Evolutionary conservation across 2,329 filamentous ascomycete species (phyloP), one percentile per base, ranked within the genome.

Genomic region (Botrytis byssoidea): DNA sequence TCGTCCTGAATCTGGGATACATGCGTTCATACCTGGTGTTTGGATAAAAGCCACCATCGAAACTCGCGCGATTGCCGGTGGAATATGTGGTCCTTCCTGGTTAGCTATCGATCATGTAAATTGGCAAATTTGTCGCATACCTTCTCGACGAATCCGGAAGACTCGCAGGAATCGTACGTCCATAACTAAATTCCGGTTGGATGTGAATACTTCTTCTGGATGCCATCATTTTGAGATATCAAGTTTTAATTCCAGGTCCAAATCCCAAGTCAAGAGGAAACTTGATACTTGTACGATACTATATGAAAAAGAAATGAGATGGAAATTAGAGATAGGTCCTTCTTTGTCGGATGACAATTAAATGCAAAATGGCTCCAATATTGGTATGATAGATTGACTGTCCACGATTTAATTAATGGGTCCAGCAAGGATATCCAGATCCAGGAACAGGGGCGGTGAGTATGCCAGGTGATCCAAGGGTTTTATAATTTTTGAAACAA

Each of bases 121-220:
- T 60, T 65, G 70, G 32, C 51, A 48, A 74, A 32, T 65, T 74
- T 46, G 35, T 71, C 72, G 75, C 79, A 74, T 81, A 82, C 80
- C 80, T 81, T 80, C 79, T 79, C 32, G 79, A 75, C 63, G 77
- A 55, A 64, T 78, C 78, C 64, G 78, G 72, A 48, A 77, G 72
- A 60, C 76, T 76, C 74, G 76, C 78, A 55, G 78, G 72, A 65
- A 75, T 74, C 55, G 77, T 73, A 44, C 77, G 77, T 74, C 75
- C 77, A 75, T 79, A 79, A 75, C 74, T 75, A 75, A 77, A 80
- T 70, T 81, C 80, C 71, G 79, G 79, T 75, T 81, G 80, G 73
- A 79, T 75, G 72, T 77, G 77, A 71, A 78, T 71, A 74, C 78
- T 80, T 75, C 80, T 78, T 80, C 79, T 80, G 72, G 79, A 76